Percentiles rank a stretch among this genome's conserved stretches.
Evolutionary conservation across 495 filamentous ascomycete genomes (phyloP).

Genomic region (Thermochaetoides thermophila): DNA sequence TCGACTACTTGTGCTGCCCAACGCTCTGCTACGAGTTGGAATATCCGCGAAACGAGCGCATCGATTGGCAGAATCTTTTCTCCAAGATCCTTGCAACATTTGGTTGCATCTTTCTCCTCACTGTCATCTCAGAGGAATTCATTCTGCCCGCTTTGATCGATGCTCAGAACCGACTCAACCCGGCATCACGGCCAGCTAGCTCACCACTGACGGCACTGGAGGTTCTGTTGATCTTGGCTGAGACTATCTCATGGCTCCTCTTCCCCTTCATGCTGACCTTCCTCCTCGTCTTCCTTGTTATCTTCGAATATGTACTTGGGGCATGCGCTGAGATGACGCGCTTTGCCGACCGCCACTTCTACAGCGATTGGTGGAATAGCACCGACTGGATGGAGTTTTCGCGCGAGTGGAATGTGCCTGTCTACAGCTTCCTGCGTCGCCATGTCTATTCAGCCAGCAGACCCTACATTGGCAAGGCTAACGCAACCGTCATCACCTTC

Average conservation of each 20-base stretch:
- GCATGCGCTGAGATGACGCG: constrained; percentile 90
- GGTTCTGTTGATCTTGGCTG: constrained; percentile 61
- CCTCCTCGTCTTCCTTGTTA: constrained; percentile 85
- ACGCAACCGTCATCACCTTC: constrained; percentile 85
- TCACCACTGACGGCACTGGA: constrained; percentile 43
- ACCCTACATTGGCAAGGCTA: constrained; percentile 54
- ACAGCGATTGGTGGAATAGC: constrained; percentile 91
- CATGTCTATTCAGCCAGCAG: constrained; percentile 82
- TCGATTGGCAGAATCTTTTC: constrained; percentile 68
- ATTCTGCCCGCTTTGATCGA: constrained; percentile 80
- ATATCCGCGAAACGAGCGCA: constrained; percentile 64
- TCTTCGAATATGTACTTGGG: constrained; percentile 92
- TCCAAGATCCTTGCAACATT: constrained; percentile 84
- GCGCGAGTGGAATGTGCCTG: constrained; percentile 94
- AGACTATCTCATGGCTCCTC: constrained; percentile 84
- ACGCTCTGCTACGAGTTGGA: constrained; percentile 97
- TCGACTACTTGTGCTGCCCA: constrained; percentile 81
- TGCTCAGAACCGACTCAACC: constrained; percentile 50
- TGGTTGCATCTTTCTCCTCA: constrained; percentile 91
- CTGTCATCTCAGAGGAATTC: constrained; percentile 84
- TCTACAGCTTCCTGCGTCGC: constrained; percentile 91
- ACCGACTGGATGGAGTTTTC: constrained; percentile 92
- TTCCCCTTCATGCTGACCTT: constrained; percentile 98
- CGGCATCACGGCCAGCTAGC: constrained; percentile 6
- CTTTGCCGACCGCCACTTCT: constrained; percentile 91